phyloP scores from a whole-genome alignment of 345 rosid genomes.

The Anacardium occidentale region DNA sequence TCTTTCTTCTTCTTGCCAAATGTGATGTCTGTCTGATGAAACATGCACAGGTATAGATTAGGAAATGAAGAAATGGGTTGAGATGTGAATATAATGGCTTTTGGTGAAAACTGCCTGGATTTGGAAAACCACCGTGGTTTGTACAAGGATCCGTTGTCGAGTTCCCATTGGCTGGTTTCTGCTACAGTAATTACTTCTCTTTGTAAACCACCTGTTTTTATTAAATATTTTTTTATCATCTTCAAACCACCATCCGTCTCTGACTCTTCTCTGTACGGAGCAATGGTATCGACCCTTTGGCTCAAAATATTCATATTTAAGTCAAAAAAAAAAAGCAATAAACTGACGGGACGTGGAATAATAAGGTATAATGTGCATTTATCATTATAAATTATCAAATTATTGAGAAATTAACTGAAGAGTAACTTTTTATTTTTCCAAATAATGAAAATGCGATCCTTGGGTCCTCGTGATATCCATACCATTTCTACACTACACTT shows the following conservation, averaged over 20 bases:
- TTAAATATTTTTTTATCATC: no score
- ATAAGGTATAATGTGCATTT: no score
- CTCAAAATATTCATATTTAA: no score
- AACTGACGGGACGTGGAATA: no score
- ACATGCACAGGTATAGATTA: constrained; percentile 34
- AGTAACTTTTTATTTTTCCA: no score
- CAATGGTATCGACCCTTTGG: not conserved
- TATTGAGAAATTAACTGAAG: no score
- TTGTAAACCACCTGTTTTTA: constrained; percentile 5
- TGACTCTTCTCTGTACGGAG: not conserved
- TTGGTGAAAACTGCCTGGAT: constrained; percentile 8
- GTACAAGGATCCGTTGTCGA: constrained; percentile 28
- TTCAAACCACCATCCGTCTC: not conserved
- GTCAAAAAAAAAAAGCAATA: no score
- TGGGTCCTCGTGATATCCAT: no score
- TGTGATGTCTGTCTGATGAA: constrained; percentile 23
- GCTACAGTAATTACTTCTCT: constrained; percentile 10
- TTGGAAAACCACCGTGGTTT: constrained; percentile 34
- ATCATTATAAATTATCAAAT: no score
- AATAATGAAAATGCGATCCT: no score
- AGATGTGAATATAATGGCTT: constrained; percentile 10
- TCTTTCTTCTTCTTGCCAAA: constrained; percentile 23
- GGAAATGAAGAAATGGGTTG: not conserved
- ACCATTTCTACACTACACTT: no score
- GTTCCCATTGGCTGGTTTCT: constrained; percentile 19